phyloP scores from a whole-genome alignment of 768 basidiomycete genomes.

The Phaeotremella fagi region DNA sequence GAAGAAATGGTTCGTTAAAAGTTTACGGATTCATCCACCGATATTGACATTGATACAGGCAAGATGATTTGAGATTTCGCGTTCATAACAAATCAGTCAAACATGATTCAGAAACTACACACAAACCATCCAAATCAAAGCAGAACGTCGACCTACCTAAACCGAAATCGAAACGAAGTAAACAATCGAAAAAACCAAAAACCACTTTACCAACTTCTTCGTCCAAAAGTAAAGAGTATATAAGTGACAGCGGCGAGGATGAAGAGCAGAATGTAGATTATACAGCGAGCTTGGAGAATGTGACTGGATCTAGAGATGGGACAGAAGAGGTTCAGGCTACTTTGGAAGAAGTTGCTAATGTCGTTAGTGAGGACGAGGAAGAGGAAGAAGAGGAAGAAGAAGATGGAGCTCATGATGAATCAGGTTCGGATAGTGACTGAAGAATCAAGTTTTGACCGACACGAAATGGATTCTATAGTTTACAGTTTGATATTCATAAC shows the following conservation, averaged over 20 bases:
- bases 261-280: too few relatives aligned
- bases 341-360: not conserved
- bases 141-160: too few relatives aligned
- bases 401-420: not conserved
- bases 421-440: not conserved
- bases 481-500: too few relatives aligned
- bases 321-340: not conserved
- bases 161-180: too few relatives aligned
- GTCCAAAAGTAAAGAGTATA: too few relatives aligned
- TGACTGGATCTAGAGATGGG: not conserved
- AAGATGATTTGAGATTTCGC: not conserved
- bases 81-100: not conserved
- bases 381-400: not conserved
- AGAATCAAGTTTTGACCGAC: not conserved
- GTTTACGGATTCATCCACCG: not conserved
- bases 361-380: not conserved
- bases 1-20: constrained; percentile 26
- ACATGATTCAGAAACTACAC: too few relatives aligned
- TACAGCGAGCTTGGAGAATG: too few relatives aligned
- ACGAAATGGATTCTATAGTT: too few relatives aligned
- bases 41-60: not conserved
- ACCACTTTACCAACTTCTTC: too few relatives aligned
- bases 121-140: too few relatives aligned
- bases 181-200: too few relatives aligned
- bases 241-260: too few relatives aligned